Evolutionary conservation across 805 yeast genomes (phyloP), one percentile per base, ranked within the genome.

Genomic region (Yarrowia deformans): DNA sequence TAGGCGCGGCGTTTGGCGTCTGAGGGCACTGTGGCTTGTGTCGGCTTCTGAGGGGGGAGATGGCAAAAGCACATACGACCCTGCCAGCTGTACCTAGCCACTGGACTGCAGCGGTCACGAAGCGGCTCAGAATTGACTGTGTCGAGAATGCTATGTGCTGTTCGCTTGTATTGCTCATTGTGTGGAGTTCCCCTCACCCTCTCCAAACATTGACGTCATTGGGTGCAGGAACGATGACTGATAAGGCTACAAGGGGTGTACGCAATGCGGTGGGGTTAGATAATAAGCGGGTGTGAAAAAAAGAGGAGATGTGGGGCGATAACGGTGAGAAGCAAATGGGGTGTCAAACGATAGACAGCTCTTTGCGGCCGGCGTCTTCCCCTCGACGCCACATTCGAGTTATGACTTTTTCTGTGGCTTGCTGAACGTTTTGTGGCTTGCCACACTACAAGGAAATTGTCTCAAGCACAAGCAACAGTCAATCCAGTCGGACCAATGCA

Each of bases 371-470:
- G 29, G 29, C 29, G 3, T 23, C 29, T 23, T 9, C 6, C 34
- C 16, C 50, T 10, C 50, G 6, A 46, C 35, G 58, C 58, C 58
- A 52, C 58, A 35, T 8, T 37, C 58, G 58, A 52, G 58, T 19
- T 50, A 50, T 34, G 56, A 50, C 40, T 32, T 46, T 46, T 49
- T 49, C 54, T 52, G 58, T 52, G 58, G 58, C 58, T 52, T 52
- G 58, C 58, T 19, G 58, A 52, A 52, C 42, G 58, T 52, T 52
- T 35, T 37, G 58, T 52, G 58, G 58, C 58, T 52, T 52, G 58
- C 23, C 55, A 16, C 16, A 32, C 4, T n/a, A 37, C 58, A 52
- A 35, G 32, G 43, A 6, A 52, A 19, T 50, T 50, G 56, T 50
- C 40, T 50, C 40, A 35, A 35, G 56, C 18, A 18, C 40, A 50